These are phyloP conservation scores for Cladophialophora yegresii DNA, from an alignment of 2,329 filamentous ascomycete genomes.

Conservation along the genomic window DNA sequence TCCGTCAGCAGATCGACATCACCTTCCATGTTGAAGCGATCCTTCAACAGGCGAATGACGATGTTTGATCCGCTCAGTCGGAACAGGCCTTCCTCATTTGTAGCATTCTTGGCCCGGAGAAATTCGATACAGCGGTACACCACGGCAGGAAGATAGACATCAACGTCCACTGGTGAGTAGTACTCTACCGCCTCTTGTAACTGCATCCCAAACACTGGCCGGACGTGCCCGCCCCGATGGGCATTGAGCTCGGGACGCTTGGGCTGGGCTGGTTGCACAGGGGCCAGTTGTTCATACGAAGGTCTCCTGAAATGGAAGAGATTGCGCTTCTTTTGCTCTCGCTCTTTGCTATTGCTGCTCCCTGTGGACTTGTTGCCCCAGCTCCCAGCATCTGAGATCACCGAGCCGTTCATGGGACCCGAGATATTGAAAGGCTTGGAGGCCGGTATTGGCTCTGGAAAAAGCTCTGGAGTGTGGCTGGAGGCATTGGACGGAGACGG, in stretches of 20 bases:
- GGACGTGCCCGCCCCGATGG: constrained; percentile 43
- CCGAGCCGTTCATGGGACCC: constrained; percentile 76
- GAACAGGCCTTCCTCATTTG: constrained; percentile 91
- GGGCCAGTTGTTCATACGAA: constrained; percentile 30
- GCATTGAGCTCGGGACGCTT: constrained; percentile 20
- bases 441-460: constrained; percentile 22
- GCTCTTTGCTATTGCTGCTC: constrained; percentile 63
- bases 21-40: constrained; percentile 90
- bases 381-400: constrained; percentile 77
- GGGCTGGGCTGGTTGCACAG: constrained; percentile 16
- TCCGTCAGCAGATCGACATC: constrained; percentile 85
- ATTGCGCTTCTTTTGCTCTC: constrained; percentile 34
- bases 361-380: constrained; percentile 74
- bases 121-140: constrained; percentile 96
- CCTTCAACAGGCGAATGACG: constrained; percentile 84
- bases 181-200: constrained; percentile 83
- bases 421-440: constrained; percentile 66
- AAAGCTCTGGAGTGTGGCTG: constrained; percentile 39
- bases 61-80: constrained; percentile 94
- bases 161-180: constrained; percentile 70
- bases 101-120: constrained; percentile 76
- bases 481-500: constrained; percentile 42
- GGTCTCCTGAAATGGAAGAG: constrained; percentile 35
- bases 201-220: constrained; percentile 80
- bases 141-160: constrained; percentile 80